A percentile compares a stretch with the other conserved stretches of the same genome.
These are phyloP conservation scores for Carex kokanica DNA, from an alignment of 176 grass and related monocot species.

Conservation along the genomic window DNA sequence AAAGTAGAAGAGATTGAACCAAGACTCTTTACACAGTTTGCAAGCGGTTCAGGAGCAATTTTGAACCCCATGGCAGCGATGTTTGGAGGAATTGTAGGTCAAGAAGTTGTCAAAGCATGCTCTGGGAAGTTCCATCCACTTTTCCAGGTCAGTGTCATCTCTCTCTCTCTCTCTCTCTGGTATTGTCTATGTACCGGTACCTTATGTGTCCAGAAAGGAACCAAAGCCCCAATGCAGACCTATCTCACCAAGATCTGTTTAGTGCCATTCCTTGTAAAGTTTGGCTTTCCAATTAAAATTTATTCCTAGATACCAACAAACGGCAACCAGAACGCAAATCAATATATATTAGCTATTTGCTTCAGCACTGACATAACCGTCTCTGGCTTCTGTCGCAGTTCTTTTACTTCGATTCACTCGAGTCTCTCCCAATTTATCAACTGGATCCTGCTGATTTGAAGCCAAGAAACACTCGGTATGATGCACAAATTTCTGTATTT, in stretches of 20 bases:
- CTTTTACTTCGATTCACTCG: slow-evolving; percentile 75
- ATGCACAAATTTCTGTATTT: slow-evolving; percentile 86
- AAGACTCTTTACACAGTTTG: slow-evolving; percentile 48
- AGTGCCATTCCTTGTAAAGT: not conserved
- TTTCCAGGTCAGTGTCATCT: slow-evolving; percentile 47
- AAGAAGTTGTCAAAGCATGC: slow-evolving; percentile 74
- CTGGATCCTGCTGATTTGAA: slow-evolving; percentile 64
- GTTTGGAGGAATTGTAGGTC: slow-evolving; percentile 76
- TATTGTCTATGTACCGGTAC: not conserved
- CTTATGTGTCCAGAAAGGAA: not conserved
- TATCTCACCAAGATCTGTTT: not conserved
- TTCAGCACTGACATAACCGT: slow-evolving; percentile 8
- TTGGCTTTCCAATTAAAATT: not conserved
- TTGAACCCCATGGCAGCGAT: slow-evolving; percentile 86
- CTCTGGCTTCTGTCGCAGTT: slow-evolving; percentile 40
- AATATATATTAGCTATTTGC: not conserved
- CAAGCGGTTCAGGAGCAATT: slow-evolving; percentile 66
- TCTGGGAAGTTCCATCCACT: slow-evolving; percentile 73
- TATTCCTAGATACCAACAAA: not conserved
- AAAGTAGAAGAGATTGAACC: slow-evolving; percentile 47
- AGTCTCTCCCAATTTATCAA: slow-evolving; percentile 58
- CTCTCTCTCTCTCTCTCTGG: not conserved
- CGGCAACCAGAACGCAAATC: not conserved
- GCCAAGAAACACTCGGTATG: slow-evolving; percentile 54
- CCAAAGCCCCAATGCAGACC: not conserved